Percentiles rank a stretch among this genome's conserved stretches.
Evolutionary conservation across 116 monocot genomes (phyloP).

Genomic region (Phalaenopsis hybrid): DNA sequence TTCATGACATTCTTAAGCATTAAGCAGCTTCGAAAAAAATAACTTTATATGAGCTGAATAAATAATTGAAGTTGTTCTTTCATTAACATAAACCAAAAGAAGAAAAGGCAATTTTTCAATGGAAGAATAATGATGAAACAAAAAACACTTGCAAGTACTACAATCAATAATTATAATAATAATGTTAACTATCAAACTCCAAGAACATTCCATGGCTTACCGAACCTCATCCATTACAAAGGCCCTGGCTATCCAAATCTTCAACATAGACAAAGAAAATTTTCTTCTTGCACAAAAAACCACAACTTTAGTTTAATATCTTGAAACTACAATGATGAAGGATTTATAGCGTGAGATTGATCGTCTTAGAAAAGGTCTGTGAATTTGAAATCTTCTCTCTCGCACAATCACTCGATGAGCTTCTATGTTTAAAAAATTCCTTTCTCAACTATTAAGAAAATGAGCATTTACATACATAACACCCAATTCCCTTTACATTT

Average conservation of each 20-base stretch:
- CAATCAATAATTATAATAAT: neutral
- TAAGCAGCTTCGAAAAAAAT: neutral
- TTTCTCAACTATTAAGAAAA: too few relatives aligned
- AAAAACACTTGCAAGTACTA: neutral
- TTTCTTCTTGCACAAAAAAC: too few relatives aligned
- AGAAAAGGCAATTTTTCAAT: neutral
- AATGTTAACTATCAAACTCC: conserved; percentile 3
- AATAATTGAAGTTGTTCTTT: neutral
- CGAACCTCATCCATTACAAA: conserved; percentile 1
- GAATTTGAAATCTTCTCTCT: too few relatives aligned
- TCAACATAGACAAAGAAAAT: too few relatives aligned
- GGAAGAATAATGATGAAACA: neutral
- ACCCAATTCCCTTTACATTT: too few relatives aligned
- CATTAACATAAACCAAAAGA: neutral
- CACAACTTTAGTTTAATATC: too few relatives aligned
- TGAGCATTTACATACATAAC: too few relatives aligned
- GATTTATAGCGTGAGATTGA: too few relatives aligned
- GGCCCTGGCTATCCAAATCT: neutral
- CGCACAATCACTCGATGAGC: too few relatives aligned
- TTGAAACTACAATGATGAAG: too few relatives aligned
- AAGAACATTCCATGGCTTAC: conserved; percentile 3
- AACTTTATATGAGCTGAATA: neutral
- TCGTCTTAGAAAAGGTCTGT: too few relatives aligned
- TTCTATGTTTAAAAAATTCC: too few relatives aligned
- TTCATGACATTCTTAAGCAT: neutral